Percentiles rank a stretch among this genome's conserved stretches.
Evolutionary conservation across 2,329 filamentous ascomycete species (phyloP).

Genomic region (Pestalotiopsis sp.): DNA sequence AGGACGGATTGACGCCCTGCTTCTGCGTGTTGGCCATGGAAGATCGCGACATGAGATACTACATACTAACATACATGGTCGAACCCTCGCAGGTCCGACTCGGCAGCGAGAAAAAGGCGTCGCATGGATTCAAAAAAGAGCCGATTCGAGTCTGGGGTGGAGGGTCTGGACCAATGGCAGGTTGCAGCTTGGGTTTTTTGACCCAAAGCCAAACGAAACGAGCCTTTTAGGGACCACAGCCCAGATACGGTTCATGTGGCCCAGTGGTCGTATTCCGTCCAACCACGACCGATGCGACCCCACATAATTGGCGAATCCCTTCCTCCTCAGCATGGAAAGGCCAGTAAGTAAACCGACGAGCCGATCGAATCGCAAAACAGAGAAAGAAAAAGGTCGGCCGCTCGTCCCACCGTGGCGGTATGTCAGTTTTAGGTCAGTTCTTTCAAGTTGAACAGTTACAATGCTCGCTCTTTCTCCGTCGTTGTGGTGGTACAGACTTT

Average conservation of each 20-base stretch:
- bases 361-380: background rate
- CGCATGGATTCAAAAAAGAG: background rate
- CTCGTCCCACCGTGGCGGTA: background rate
- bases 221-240: background rate
- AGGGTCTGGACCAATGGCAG: conserved; percentile 11
- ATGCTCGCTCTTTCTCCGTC: no score
- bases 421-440: background rate
- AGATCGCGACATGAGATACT: no score
- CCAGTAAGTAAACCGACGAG: background rate
- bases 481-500: no score
- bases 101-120: background rate
- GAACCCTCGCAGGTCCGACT: background rate
- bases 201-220: background rate
- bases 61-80: no score
- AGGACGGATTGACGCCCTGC: no score
- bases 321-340: background rate
- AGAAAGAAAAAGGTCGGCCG: background rate
- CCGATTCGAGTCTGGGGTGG: background rate
- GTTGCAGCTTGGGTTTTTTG: conserved; percentile 1
- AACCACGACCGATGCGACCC: conserved; percentile 17
- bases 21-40: no score
- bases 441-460: background rate
- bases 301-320: conserved; percentile 14
- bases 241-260: background rate
- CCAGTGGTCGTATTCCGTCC: conserved; percentile 19